Conservation (phyloP, 2,329 filamentous ascomycete genomes). For the Lachnellula occidentalis region DNA sequence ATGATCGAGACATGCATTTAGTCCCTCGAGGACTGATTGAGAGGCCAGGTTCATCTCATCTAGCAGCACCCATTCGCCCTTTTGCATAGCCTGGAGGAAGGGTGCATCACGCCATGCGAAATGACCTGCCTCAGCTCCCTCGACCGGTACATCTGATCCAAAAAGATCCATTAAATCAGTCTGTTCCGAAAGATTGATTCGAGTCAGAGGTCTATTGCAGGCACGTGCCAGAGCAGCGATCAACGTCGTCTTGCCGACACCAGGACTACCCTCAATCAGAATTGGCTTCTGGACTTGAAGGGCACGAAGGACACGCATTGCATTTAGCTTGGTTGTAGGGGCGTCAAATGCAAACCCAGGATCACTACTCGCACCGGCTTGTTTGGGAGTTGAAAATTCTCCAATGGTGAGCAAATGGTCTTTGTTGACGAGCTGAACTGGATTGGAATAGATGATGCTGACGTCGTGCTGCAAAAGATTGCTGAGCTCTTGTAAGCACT, state of each 20-base stretch:
- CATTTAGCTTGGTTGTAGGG: slow-evolving; percentile 83
- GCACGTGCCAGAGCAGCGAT: slow-evolving; percentile 77
- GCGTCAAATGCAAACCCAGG: slow-evolving; percentile 75
- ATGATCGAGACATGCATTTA: slow-evolving; percentile 96
- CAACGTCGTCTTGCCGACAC: slow-evolving; percentile 94
- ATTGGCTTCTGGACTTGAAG: slow-evolving; percentile 87
- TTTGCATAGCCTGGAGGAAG: slow-evolving; percentile 94
- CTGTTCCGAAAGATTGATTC: slow-evolving; percentile 97
- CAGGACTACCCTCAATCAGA: slow-evolving; percentile 91
- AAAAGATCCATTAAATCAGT: slow-evolving; percentile 97
- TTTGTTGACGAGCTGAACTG: slow-evolving; percentile 52
- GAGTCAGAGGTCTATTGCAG: slow-evolving; percentile 75
- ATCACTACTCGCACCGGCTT: slow-evolving; percentile 43
- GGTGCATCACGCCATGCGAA: slow-evolving; percentile 96
- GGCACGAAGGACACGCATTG: slow-evolving; percentile 84
- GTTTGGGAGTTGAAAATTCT: slow-evolving; percentile 62
- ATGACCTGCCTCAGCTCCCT: slow-evolving; percentile 83
- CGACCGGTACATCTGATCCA: slow-evolving; percentile 90
- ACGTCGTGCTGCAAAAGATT: slow-evolving; percentile 62
- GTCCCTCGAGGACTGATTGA: slow-evolving; percentile 89
- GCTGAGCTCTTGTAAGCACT: slow-evolving; percentile 68
- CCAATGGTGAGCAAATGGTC: slow-evolving; percentile 60
- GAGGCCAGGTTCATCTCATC: slow-evolving; percentile 99
- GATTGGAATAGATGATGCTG: slow-evolving; percentile 56
- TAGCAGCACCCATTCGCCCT: slow-evolving; percentile 90